Percentiles rank a stretch among this genome's conserved stretches.
These are phyloP conservation scores for Primulina huaijiensis DNA, from an alignment of 257 asterid genomes.

Conservation along the genomic window DNA sequence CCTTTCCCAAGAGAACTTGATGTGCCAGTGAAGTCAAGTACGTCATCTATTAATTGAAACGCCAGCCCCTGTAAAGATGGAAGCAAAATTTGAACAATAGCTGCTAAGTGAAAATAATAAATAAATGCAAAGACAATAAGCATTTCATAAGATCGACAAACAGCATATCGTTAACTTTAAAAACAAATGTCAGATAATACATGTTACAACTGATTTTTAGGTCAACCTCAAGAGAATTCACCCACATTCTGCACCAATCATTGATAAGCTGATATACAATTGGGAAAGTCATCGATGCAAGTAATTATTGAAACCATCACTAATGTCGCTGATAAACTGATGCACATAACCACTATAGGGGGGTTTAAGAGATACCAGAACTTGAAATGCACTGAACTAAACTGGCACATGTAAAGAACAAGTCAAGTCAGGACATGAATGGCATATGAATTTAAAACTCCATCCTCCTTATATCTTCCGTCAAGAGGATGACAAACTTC, in stretches of 20 bases:
- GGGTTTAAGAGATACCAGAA: neutral
- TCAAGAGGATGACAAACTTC: neutral
- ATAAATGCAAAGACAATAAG: neutral
- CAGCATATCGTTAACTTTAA: neutral
- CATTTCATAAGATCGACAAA: neutral
- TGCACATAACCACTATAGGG: neutral
- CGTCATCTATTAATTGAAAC: slow-evolving; percentile 87
- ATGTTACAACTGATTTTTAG: neutral
- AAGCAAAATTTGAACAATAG: slow-evolving; percentile 11
- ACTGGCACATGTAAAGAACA: neutral
- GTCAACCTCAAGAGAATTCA: neutral
- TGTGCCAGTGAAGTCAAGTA: slow-evolving; percentile 92
- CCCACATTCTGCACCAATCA: neutral
- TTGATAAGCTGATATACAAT: neutral
- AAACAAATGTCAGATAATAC: neutral
- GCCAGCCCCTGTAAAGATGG: slow-evolving; percentile 76
- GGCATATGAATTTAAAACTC: slow-evolving; percentile 6
- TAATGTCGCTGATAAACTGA: neutral
- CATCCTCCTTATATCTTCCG: neutral
- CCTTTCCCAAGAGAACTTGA: slow-evolving; percentile 92
- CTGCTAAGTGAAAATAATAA: neutral
- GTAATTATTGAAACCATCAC: neutral
- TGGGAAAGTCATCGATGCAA: neutral
- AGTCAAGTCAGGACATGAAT: neutral
- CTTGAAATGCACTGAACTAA: neutral